Base-by-base conservation (phyloP, 257 asterid genomes). In the Solanum peruvianum region DNA sequence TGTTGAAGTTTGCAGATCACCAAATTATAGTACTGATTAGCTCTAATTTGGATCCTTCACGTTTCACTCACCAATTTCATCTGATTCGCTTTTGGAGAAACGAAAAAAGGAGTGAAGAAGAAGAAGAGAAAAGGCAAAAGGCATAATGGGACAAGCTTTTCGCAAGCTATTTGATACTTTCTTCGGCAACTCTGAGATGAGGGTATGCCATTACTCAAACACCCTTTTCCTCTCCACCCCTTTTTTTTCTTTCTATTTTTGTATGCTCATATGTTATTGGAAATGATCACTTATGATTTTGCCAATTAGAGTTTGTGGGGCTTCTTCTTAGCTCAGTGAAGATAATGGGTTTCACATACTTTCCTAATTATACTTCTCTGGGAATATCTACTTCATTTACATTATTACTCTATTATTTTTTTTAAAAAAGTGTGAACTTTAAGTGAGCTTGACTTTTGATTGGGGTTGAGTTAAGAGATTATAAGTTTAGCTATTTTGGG, bases 171-270 rank as follows among this genome's bases (percentile, higher is more conserved):
- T 97, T 90, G 99, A 97, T 89, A 86, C 96, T 86, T 95, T 97
- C 94, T 97, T 97, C 91, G 98, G 99, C 90, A 96, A 96, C 93
- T 92, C 98, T 62, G 99, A 97, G 98, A 95, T 96, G 99, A 95
- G 99, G 90, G 99, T 97, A 47, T 47, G 64, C 0, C 64, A 56
- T 56, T 56, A 18, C 64, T 20, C 64, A 16, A 47, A 56, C 64
- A 56, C 25, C 64, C 64, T 18, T 56, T 56, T 56, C 64, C 64
- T 56, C 64, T 56, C 64, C 64, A 33, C n/a, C 10, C 10, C 31
- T 0, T n/a, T 71, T 71, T 44, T 21, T 41, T 49, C 35, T 21
- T 73, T 35, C 52, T 37, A 73, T 37, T 21, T 73, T 37, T 33
- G 41, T 29, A 0, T 31, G 41, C 8, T 69, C 23, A 35, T 71